Evolutionary conservation across 2,329 filamentous ascomycete species (phyloP).

Genomic region (Stenocarpella maydis): DNA sequence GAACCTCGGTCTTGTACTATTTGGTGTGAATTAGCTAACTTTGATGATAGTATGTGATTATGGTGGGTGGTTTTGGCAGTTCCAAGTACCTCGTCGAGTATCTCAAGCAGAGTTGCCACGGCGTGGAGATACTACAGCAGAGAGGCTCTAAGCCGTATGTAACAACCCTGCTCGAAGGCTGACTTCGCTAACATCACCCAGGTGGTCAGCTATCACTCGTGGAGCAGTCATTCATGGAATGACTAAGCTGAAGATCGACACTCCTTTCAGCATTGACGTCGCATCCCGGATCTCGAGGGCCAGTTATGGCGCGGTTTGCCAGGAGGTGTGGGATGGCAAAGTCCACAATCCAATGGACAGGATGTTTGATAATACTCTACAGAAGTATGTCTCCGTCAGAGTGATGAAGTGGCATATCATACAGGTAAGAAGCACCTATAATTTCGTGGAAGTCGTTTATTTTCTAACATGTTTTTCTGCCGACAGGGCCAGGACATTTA

Average conservation of each 20-base stretch:
- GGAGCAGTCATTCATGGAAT: conserved; percentile 37
- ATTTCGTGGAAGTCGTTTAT: accelerated
- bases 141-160: conserved; percentile 46
- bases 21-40: background rate
- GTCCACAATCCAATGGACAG: conserved; percentile 31
- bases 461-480: background rate
- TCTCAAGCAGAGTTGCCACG: conserved; percentile 24
- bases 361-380: background rate
- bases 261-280: conserved; percentile 9
- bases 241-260: background rate
- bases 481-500: conserved; percentile 21
- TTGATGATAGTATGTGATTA: conserved; percentile 45
- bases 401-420: conserved; percentile 38
- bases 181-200: background rate
- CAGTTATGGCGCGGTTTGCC: conserved; percentile 30
- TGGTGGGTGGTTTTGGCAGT: conserved; percentile 51
- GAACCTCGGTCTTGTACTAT: too few relatives aligned
- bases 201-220: conserved; percentile 39
- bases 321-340: background rate
- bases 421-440: conserved; percentile 17
- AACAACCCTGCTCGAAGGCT: background rate
- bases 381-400: background rate
- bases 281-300: conserved; percentile 32
- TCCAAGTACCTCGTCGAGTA: conserved; percentile 42
- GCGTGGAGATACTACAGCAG: conserved; percentile 43